Percentiles rank a stretch among this genome's conserved stretches.
Evolutionary conservation across 2,329 filamentous ascomycete species (phyloP).

Genomic region (Trichoderma pleuroti): DNA sequence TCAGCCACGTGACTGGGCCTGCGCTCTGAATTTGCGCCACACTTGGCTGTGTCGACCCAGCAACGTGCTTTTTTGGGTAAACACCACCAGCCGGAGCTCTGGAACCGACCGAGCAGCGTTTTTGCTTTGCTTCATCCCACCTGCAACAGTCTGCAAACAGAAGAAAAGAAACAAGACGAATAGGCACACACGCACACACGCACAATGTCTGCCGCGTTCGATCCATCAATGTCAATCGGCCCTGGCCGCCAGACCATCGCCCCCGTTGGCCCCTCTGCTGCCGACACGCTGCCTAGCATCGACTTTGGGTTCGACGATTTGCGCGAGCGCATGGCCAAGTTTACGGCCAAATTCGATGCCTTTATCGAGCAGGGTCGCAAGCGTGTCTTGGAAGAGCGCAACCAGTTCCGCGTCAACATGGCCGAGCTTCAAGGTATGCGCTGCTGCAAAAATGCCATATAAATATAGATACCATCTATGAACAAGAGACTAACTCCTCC

Average conservation of each 20-base stretch:
- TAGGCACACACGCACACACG: neutral
- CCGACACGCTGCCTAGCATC: slow-evolving; percentile 77
- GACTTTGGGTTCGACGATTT: slow-evolving; percentile 96
- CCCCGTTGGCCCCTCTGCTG: slow-evolving; percentile 62
- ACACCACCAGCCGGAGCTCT: slow-evolving; percentile 1
- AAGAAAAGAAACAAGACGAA: neutral
- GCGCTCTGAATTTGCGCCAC: neutral
- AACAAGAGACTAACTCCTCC: neutral
- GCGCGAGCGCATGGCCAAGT: slow-evolving; percentile 90
- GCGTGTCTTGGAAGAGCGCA: slow-evolving; percentile 85
- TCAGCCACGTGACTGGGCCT: slow-evolving; percentile 23
- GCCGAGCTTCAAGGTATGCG: slow-evolving; percentile 82
- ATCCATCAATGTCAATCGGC: slow-evolving; percentile 65
- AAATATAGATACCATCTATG: neutral
- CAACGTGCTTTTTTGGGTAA: slow-evolving; percentile 23
- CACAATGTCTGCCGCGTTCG: slow-evolving; percentile 59
- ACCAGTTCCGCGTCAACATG: slow-evolving; percentile 86
- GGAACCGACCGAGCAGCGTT: neutral
- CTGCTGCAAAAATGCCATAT: neutral
- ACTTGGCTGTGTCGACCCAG: slow-evolving; percentile 23
- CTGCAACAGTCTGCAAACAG: neutral
- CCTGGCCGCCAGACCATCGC: slow-evolving; percentile 51
- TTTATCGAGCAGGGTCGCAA: slow-evolving; percentile 92
- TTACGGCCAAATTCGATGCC: slow-evolving; percentile 83
- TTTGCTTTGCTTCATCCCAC: neutral